A percentile compares a stretch with the other conserved stretches of the same genome.
Evolutionary conservation across 352 stramenopile species (phyloP).

Genomic region (Aphanomyces euteiches): DNA sequence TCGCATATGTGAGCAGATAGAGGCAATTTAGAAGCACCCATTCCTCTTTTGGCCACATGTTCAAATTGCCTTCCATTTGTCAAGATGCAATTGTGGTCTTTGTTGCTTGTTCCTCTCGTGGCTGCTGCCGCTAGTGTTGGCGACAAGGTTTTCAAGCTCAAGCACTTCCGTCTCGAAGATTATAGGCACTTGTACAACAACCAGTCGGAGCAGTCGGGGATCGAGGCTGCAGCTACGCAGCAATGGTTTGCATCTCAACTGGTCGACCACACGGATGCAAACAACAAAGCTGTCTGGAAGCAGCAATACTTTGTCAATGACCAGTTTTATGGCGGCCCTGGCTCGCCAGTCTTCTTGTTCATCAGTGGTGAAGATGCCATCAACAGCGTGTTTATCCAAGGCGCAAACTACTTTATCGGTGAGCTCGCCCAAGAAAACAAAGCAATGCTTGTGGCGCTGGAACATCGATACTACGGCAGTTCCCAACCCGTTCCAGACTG

Average conservation of each 20-base stretch:
- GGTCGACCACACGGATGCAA: conserved; percentile 3
- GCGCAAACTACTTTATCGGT: conserved; percentile 64
- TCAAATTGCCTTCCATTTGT: too few species aligned
- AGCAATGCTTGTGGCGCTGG: conserved; percentile 77
- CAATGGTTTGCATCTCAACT: not conserved
- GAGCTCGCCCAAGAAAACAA: conserved; percentile 67
- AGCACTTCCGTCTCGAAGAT: too few species aligned
- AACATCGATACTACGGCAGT: conserved; percentile 85
- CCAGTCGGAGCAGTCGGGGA: too few species aligned
- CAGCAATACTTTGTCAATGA: conserved; percentile 88
- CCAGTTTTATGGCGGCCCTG: conserved; percentile 64
- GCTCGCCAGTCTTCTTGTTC: conserved; percentile 74
- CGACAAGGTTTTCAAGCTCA: too few species aligned
- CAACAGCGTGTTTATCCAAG: conserved; percentile 55
- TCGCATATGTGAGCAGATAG: too few species aligned
- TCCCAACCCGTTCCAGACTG: conserved; percentile 68
- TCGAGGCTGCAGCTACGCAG: too few species aligned
- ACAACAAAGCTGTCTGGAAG: conserved; percentile 48
- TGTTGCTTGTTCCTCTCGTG: too few species aligned
- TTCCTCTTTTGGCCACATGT: too few species aligned
- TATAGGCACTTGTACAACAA: too few species aligned
- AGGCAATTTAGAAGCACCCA: too few species aligned
- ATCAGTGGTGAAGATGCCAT: conserved; percentile 45
- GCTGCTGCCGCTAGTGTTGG: too few species aligned
- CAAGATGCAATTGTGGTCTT: too few species aligned